phyloP scores from a whole-genome alignment of 2,329 filamentous ascomycete genomes.

The Aspergillus puulaauensis region DNA sequence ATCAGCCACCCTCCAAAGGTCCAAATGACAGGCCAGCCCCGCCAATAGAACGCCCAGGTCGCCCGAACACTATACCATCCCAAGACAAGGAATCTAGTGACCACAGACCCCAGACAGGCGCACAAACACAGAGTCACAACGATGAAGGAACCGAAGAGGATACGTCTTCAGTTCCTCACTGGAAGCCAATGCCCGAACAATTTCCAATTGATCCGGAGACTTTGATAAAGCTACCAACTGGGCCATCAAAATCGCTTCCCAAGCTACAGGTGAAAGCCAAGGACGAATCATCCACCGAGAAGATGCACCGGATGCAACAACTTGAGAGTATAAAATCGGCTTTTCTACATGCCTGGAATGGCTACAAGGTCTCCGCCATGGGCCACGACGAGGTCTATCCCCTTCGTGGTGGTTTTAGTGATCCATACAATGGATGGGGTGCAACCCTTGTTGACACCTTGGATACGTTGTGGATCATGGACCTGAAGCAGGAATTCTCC shows the following conservation, averaged over 20 bases:
- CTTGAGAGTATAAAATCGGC: slow-evolving; percentile 69
- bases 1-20: neutral
- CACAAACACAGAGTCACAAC: slow-evolving; percentile 34
- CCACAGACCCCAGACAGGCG: slow-evolving; percentile 10
- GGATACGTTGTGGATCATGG: slow-evolving; percentile 88
- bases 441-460: slow-evolving; percentile 80
- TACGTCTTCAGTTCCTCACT: slow-evolving; percentile 55
- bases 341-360: slow-evolving; percentile 75
- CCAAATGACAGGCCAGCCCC: neutral
- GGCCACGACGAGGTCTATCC: slow-evolving; percentile 83
- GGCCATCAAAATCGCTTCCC: slow-evolving; percentile 67
- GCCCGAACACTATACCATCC: neutral
- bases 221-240: slow-evolving; percentile 73
- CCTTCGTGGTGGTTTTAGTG: slow-evolving; percentile 63
- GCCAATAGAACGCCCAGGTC: slow-evolving; percentile 1
- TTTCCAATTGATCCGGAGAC: slow-evolving; percentile 73
- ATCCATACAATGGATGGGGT: slow-evolving; percentile 90
- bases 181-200: slow-evolving; percentile 71
- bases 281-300: slow-evolving; percentile 60
- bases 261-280: slow-evolving; percentile 73
- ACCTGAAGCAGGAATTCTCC: slow-evolving; percentile 73
- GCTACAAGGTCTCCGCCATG: slow-evolving; percentile 79
- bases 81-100: slow-evolving; percentile 4
- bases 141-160: slow-evolving; percentile 28
- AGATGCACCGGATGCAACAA: slow-evolving; percentile 63